These are phyloP conservation scores for Melampsora americana DNA, from an alignment of 1,284 basidiomycete genomes.

Conservation along the genomic window DNA sequence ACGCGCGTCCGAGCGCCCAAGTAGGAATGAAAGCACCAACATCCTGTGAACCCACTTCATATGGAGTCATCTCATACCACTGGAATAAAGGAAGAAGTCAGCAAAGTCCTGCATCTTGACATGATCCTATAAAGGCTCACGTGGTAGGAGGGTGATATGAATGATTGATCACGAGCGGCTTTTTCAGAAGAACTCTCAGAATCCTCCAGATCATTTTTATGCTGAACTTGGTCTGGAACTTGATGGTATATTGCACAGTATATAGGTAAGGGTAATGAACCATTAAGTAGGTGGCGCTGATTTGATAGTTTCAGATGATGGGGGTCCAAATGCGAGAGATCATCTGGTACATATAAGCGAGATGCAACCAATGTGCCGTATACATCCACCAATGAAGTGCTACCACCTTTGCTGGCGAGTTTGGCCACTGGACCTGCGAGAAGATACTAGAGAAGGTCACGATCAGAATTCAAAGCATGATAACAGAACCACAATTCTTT, in stretches of 20 bases:
- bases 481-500: background rate
- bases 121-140: no score
- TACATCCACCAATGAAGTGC: slow-evolving; percentile 55
- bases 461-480: background rate
- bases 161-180: background rate
- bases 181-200: background rate
- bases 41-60: slow-evolving; percentile 57
- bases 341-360: slow-evolving; percentile 55
- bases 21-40: slow-evolving; percentile 58
- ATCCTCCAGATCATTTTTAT: no score
- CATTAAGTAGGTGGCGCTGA: slow-evolving; percentile 54
- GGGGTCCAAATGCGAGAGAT: slow-evolving; percentile 52
- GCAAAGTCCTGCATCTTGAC: no score
- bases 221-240: background rate
- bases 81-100: slow-evolving; percentile 19
- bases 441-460: slow-evolving; percentile 45
- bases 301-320: slow-evolving; percentile 55
- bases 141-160: background rate
- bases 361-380: slow-evolving; percentile 57
- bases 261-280: slow-evolving; percentile 56
- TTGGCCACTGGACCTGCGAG: slow-evolving; percentile 56
- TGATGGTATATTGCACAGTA: slow-evolving; percentile 55
- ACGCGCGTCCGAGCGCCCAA: slow-evolving; percentile 56
- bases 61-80: slow-evolving; percentile 58
- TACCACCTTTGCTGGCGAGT: slow-evolving; percentile 53